phyloP scores from a whole-genome alignment of 169 alveolate genomes.

The Cryptosporidium parvum region DNA sequence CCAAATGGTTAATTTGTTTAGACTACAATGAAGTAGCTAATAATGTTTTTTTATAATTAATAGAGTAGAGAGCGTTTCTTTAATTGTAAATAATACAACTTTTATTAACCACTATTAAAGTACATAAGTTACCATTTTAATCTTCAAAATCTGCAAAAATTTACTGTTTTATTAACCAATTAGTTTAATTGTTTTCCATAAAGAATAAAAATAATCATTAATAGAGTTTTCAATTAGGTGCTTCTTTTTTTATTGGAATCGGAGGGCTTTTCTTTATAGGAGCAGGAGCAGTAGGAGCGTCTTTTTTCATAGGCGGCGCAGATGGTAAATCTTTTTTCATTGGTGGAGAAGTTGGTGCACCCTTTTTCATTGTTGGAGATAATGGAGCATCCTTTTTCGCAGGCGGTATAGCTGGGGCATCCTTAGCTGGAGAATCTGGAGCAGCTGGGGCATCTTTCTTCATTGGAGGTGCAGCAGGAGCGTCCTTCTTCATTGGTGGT shows the following conservation, averaged over 20 bases:
- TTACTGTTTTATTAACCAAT: background rate
- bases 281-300: conserved; percentile 13
- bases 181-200: background rate
- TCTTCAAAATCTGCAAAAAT: background rate
- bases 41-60: background rate
- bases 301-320: conserved; percentile 13
- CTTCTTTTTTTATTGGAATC: conserved; percentile 23
- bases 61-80: background rate
- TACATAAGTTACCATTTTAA: background rate
- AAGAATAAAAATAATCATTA: background rate
- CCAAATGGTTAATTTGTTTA: background rate
- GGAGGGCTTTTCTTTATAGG: conserved; percentile 32
- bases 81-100: background rate
- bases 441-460: background rate
- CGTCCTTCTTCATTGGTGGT: background rate
- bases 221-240: background rate
- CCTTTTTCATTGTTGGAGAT: background rate
- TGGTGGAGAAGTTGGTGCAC: background rate
- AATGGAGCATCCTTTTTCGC: conserved; percentile 1
- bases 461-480: conserved; percentile 5
- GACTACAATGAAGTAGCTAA: background rate
- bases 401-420: background rate
- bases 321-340: conserved; percentile 8
- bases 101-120: background rate
- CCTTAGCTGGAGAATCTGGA: background rate